Conservation (phyloP, 2,329 filamentous ascomycete genomes). For the Fonsecaea erecta region DNA sequence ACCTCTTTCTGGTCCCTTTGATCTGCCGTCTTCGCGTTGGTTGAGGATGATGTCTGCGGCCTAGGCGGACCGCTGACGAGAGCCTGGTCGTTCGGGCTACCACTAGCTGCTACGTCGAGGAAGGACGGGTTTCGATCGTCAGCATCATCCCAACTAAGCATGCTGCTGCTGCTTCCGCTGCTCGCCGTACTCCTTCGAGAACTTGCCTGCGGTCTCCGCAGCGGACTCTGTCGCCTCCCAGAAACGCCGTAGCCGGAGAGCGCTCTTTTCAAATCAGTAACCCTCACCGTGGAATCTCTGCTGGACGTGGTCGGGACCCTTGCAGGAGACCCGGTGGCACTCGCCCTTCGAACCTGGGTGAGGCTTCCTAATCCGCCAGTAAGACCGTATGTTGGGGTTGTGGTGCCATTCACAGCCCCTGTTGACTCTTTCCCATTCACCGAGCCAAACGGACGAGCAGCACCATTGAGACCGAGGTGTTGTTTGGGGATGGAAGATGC, state of each 20-base stretch:
- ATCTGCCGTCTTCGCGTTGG: conserved; percentile 3
- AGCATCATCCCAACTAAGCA: conserved; percentile 46
- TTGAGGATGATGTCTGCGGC: conserved; percentile 18
- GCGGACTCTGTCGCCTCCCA: conserved; percentile 48
- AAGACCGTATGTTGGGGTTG: conserved; percentile 33
- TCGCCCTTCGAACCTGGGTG: conserved; percentile 44
- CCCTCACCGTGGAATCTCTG: conserved; percentile 52
- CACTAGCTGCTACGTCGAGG: conserved; percentile 26
- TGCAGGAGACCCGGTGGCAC: conserved; percentile 44
- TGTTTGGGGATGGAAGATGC: conserved; percentile 37
- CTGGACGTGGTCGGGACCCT: conserved; percentile 45
- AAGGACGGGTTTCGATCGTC: conserved; percentile 33
- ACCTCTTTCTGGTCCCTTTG: not conserved
- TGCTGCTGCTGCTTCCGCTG: conserved; percentile 52
- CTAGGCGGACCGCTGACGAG: not conserved
- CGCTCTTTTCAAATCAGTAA: conserved; percentile 56
- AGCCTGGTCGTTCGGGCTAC: not conserved
- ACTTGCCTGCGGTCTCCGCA: conserved; percentile 41
- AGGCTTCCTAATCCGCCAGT: conserved; percentile 39
- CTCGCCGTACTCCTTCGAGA: conserved; percentile 42
- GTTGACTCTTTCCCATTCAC: conserved; percentile 38
- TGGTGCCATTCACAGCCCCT: conserved; percentile 25
- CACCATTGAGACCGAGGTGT: conserved; percentile 37
- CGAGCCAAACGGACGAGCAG: conserved; percentile 21
- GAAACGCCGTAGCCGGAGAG: conserved; percentile 48